These are phyloP conservation scores for Dryas integrifolia DNA, from an alignment of 331 rosid genomes.

Conservation along the genomic window DNA sequence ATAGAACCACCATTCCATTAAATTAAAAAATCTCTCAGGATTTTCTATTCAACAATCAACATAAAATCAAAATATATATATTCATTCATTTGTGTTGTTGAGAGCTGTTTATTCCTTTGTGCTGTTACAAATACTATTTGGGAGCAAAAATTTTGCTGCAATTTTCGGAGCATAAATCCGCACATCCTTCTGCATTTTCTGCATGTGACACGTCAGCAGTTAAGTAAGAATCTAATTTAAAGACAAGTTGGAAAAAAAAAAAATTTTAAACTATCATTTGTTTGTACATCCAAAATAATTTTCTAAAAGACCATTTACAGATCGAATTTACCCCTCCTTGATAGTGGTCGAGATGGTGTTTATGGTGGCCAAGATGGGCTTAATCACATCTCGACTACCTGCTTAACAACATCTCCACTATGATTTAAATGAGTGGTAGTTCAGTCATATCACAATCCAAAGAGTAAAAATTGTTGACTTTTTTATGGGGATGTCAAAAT, in stretches of 20 bases:
- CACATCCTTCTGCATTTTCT: not conserved
- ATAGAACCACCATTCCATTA: too few relatives aligned
- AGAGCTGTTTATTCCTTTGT: not conserved
- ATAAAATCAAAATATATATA: too few relatives aligned
- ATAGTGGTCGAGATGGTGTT: too few relatives aligned
- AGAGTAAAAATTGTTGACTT: too few relatives aligned
- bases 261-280: not conserved
- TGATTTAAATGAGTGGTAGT: too few relatives aligned
- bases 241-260: not conserved
- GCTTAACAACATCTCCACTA: too few relatives aligned
- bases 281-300: not conserved
- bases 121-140: not conserved
- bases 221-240: not conserved
- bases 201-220: not conserved
- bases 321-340: too few relatives aligned
- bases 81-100: too few relatives aligned
- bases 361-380: too few relatives aligned
- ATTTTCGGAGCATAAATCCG: not conserved
- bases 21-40: not conserved
- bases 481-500: too few relatives aligned
- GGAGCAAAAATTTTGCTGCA: not conserved
- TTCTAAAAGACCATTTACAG: not conserved
- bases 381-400: too few relatives aligned
- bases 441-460: too few relatives aligned
- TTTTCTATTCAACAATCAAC: not conserved